A percentile compares a stretch with the other conserved stretches of the same genome.
phyloP scores from a whole-genome alignment of 148 eudicot species.

The Nyssa sinensis region DNA sequence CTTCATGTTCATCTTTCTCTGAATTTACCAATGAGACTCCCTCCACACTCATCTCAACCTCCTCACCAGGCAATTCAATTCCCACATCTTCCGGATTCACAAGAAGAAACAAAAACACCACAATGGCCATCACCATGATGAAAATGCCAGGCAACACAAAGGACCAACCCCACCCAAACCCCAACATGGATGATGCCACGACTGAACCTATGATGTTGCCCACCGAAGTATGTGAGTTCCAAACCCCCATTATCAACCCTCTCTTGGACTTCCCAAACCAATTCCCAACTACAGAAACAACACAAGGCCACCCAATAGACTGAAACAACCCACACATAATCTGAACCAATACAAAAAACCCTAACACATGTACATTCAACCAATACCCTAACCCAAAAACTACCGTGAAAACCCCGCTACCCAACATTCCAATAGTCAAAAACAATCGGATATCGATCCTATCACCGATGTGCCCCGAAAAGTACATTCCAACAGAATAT shows the following conservation, averaged over 20 bases:
- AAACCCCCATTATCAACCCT: constrained; percentile 90
- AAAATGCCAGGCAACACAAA: constrained; percentile 78
- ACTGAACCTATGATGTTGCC: constrained; percentile 89
- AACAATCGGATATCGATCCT: constrained; percentile 64
- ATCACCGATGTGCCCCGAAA: constrained; percentile 88
- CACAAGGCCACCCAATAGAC: constrained; percentile 98
- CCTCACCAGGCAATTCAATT: constrained; percentile 35
- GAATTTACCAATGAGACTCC: constrained; percentile 40
- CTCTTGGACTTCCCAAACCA: constrained; percentile 86
- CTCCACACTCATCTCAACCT: constrained; percentile 55
- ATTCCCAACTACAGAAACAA: constrained; percentile 80
- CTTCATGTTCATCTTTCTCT: constrained; percentile 42
- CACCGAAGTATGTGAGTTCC: constrained; percentile 88
- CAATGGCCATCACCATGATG: constrained; percentile 42
- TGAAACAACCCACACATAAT: constrained; percentile 76
- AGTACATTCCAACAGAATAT: constrained; percentile 79
- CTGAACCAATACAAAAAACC: constrained; percentile 60
- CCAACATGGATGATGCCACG: constrained; percentile 69
- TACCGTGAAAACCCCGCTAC: constrained; percentile 67
- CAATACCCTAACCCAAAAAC: constrained; percentile 78
- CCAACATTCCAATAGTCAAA: constrained; percentile 71
- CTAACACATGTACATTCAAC: constrained; percentile 52
- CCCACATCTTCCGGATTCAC: constrained; percentile 69
- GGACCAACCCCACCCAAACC: constrained; percentile 97
- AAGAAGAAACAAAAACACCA: constrained; percentile 66